These are phyloP conservation scores for Saccharomycopsis guyanensis DNA, from an alignment of 805 yeast species.

Conservation along the genomic window DNA sequence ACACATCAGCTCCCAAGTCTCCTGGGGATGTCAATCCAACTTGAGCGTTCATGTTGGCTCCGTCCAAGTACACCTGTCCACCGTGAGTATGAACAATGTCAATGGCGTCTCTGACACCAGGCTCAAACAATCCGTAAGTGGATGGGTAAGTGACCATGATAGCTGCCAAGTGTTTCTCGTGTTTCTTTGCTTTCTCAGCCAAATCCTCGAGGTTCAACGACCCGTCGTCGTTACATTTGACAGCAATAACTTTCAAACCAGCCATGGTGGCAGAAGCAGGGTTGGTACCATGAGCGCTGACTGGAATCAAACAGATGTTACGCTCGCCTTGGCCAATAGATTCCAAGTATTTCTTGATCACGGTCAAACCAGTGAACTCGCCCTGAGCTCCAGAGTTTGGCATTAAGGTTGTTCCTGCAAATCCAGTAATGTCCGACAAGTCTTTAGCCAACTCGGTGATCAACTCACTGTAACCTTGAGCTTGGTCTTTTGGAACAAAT, in stretches of 20 bases:
- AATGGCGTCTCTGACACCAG: conserved; percentile 77
- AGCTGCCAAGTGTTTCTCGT: conserved; percentile 70
- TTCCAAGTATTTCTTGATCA: conserved; percentile 70
- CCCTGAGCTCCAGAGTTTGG: conserved; percentile 99
- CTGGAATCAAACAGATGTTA: conserved; percentile 89
- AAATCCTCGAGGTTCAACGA: conserved; percentile 78
- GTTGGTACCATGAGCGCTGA: conserved; percentile 96
- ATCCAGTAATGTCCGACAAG: conserved; percentile 87
- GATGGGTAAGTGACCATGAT: conserved; percentile 97
- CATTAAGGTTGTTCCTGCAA: conserved; percentile 82
- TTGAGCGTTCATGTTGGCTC: conserved; percentile 99
- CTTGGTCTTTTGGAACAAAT: conserved; percentile 84
- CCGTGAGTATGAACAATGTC: conserved; percentile 80
- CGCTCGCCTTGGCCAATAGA: conserved; percentile 65
- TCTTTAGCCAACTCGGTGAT: conserved; percentile 74
- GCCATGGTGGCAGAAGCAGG: conserved; percentile 99
- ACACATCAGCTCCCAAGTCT: conserved; percentile 95
- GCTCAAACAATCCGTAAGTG: conserved; percentile 94
- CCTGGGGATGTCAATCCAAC: conserved; percentile 97
- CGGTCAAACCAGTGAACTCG: conserved; percentile 89
- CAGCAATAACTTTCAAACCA: conserved; percentile 87
- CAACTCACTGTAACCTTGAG: conserved; percentile 75
- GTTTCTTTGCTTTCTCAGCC: conserved; percentile 59
- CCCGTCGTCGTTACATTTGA: conserved; percentile 80
- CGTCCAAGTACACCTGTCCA: conserved; percentile 95